Percentiles rank a stretch among this genome's conserved stretches.
Evolutionary conservation across 306 rosid species (phyloP).

Genomic region (Begonia masoniana): DNA sequence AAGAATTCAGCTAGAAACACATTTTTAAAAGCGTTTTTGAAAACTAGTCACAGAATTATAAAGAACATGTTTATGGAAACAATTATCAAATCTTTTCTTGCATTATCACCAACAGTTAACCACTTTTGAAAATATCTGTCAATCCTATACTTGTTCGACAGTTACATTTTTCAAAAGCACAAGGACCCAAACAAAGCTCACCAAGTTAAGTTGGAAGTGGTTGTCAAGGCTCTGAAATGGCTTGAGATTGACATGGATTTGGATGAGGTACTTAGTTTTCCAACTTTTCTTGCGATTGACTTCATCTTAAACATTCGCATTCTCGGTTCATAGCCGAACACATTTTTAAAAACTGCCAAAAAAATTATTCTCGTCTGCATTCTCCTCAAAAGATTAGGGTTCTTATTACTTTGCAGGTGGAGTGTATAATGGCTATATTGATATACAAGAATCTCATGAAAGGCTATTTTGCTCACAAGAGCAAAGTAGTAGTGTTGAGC

Average conservation of each 20-base stretch:
- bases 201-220: conserved; percentile 87
- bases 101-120: no score
- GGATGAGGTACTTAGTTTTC: conserved; percentile 52
- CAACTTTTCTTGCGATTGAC: neutral
- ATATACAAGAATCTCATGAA: conserved; percentile 71
- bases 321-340: no score
- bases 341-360: neutral
- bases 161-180: conserved; percentile 83
- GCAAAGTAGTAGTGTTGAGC: conserved; percentile 91
- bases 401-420: conserved; percentile 52
- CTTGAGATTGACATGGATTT: conserved; percentile 87
- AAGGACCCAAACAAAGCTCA: conserved; percentile 86
- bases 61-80: no score
- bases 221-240: conserved; percentile 87
- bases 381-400: neutral
- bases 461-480: conserved; percentile 96
- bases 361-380: neutral
- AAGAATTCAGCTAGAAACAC: no score
- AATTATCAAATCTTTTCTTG: no score
- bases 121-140: no score
- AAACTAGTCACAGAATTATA: no score
- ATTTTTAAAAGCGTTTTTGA: no score
- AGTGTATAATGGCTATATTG: conserved; percentile 84
- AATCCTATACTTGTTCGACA: conserved; percentile 15
- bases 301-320: no score